Conservation (phyloP, 2,329 filamentous ascomycete species). For the Ascochyta clinopodiicola region DNA sequence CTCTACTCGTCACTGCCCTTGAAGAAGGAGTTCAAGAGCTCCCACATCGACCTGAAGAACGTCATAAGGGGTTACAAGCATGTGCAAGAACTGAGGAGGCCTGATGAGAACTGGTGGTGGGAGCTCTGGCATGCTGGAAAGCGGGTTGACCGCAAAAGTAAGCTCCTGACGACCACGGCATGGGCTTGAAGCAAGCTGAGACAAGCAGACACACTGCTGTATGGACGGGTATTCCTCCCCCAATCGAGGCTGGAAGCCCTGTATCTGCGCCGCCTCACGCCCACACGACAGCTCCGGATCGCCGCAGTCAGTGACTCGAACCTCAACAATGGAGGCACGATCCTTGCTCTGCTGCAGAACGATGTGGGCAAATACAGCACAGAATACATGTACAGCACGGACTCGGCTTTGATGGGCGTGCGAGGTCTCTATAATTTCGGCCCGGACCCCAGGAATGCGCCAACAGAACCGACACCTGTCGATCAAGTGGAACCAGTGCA, state of each 20-base stretch:
- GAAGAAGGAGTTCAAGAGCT: constrained; percentile 70
- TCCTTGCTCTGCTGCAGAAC: constrained; percentile 77
- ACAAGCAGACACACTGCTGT: constrained; percentile 66
- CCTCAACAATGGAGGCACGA: constrained; percentile 76
- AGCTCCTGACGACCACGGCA: constrained; percentile 10
- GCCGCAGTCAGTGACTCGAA: constrained; percentile 76
- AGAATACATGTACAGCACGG: constrained; percentile 90
- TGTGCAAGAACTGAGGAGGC: constrained; percentile 68
- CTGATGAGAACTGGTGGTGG: constrained; percentile 60
- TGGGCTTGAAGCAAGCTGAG: constrained; percentile 25
- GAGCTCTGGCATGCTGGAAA: constrained; percentile 61
- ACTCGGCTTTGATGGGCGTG: constrained; percentile 86
- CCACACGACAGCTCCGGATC: constrained; percentile 79
- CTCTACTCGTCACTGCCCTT: constrained; percentile 89
- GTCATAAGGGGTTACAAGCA: constrained; percentile 85
- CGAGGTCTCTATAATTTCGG: constrained; percentile 96
- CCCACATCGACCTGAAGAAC: constrained; percentile 75
- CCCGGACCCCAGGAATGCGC: constrained; percentile 62
- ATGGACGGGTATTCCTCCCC: constrained; percentile 81
- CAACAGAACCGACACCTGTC: constrained; percentile 30
- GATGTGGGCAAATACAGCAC: constrained; percentile 86
- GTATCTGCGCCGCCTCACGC: constrained; percentile 78
- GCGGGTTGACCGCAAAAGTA: constrained; percentile 58
- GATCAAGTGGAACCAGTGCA: constrained; percentile 63
- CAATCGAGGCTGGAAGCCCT: constrained; percentile 86